A percentile compares a stretch with the other conserved stretches of the same genome.
phyloP scores from a whole-genome alignment of 768 basidiomycete genomes.

The Trametes gibbosa region DNA sequence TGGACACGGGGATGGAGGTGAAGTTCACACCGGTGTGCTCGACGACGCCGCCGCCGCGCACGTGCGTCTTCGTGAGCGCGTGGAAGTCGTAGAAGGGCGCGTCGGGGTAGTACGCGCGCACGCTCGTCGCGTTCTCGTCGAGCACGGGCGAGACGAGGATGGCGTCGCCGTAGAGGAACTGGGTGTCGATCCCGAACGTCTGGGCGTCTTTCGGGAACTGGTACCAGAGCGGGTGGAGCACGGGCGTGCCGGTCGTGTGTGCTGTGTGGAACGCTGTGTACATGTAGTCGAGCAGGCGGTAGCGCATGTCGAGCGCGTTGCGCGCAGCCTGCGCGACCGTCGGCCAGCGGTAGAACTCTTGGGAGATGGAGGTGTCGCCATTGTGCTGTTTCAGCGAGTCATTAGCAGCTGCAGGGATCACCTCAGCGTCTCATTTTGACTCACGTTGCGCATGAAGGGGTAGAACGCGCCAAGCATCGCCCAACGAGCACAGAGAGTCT shows the following conservation, averaged over 20 bases:
- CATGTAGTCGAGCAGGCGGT: slow-evolving; percentile 68
- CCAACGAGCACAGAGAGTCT: slow-evolving; percentile 72
- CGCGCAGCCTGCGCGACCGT: slow-evolving; percentile 55
- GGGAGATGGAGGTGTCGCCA: slow-evolving; percentile 46
- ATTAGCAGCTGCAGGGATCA: neutral
- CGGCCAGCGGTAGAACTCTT: slow-evolving; percentile 70
- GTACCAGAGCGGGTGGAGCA: slow-evolving; percentile 65
- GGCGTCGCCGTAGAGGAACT: slow-evolving; percentile 68
- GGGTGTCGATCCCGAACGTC: slow-evolving; percentile 60
- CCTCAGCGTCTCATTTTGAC: slow-evolving; percentile 20
- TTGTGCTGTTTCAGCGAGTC: slow-evolving; percentile 46
- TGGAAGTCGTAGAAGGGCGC: slow-evolving; percentile 67
- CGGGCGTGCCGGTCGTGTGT: slow-evolving; percentile 55
- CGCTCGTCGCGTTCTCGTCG: slow-evolving; percentile 54
- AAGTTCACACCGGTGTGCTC: slow-evolving; percentile 48
- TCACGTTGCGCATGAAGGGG: slow-evolving; percentile 76
- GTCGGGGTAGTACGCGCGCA: slow-evolving; percentile 58
- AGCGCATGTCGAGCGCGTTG: slow-evolving; percentile 59
- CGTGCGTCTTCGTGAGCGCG: slow-evolving; percentile 47
- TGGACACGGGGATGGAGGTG: slow-evolving; percentile 60
- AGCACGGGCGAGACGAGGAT: slow-evolving; percentile 71
- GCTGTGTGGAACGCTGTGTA: slow-evolving; percentile 69
- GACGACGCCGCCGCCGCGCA: slow-evolving; percentile 41
- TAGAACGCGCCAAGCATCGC: slow-evolving; percentile 75
- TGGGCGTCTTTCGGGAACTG: slow-evolving; percentile 60